Conservation (phyloP, 2,329 filamentous ascomycete species). For the Pyricularia pennisetigena region DNA sequence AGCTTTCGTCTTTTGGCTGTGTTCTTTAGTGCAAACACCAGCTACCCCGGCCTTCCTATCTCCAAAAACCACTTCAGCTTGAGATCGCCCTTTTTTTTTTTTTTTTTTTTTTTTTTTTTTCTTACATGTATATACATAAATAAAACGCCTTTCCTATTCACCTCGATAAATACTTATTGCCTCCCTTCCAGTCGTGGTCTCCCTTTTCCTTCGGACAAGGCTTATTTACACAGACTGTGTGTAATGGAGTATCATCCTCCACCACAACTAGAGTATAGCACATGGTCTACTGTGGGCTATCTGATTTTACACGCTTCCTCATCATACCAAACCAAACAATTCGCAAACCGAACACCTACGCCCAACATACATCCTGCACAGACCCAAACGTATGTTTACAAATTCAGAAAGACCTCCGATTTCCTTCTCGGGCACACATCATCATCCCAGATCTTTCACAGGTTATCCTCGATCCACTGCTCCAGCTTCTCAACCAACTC, state of each 20-base stretch:
- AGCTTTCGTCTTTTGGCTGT: too few species aligned
- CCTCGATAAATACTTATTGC: too few species aligned
- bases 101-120: background rate
- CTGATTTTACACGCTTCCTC: background rate
- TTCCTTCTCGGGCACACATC: background rate
- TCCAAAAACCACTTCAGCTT: background rate
- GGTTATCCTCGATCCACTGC: conserved; percentile 43
- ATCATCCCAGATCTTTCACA: conserved; percentile 6
- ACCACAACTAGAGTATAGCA: background rate
- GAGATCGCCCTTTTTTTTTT: background rate
- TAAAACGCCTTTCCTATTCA: too few species aligned
- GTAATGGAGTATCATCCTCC: background rate
- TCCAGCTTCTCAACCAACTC: conserved; percentile 46
- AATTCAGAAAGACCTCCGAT: background rate
- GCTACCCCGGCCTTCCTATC: background rate
- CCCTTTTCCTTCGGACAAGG: too few species aligned
- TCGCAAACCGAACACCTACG: background rate
- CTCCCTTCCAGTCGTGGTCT: too few species aligned
- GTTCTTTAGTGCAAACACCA: too few species aligned
- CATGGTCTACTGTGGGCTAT: background rate
- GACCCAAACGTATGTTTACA: background rate
- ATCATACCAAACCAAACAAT: background rate
- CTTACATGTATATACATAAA: too few species aligned
- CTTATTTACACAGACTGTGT: background rate
- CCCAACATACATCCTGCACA: background rate